Base-by-base conservation (phyloP, 2,329 filamentous ascomycete genomes). In the Pyrenochaeta sp. region DNA sequence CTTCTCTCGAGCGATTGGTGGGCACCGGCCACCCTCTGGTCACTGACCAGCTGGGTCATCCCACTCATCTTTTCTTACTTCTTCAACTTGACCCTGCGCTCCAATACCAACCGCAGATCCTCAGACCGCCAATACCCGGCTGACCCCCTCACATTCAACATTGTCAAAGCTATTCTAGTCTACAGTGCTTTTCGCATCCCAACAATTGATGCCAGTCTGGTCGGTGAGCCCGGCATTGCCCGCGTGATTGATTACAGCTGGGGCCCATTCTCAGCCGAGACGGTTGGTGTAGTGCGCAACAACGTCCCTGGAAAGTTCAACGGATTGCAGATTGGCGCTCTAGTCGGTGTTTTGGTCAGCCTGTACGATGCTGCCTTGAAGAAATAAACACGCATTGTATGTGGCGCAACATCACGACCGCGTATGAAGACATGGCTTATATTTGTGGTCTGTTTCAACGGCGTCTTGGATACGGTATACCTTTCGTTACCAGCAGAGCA, bases 61-160 rank as follows among this genome's bases (percentile, higher is more conserved):
- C 94, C 94, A 1, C 79, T 88, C 44, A 58, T 90, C 29, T 81
- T 87, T 36, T 91, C 90, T 21, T 98, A 95, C 80, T 96, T 97
- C 74, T 90, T 96, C 84, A 98, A 98, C 77, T 77, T 97, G 68
- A 91, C 88, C 33, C 77, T 85, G 47, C 81, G 83, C 36, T 79
- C 81, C 18, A 83, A 80, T 66, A 81, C 63, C 52, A 79, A 73
- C 66, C 75, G 73, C 70, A 74, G 75, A 55, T 74, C 75, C 15
- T 67, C 70, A 2, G 75, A 73, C 47, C 68, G 74, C 17, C 83
- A 86, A 60, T 87, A 88, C 60, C 79, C 82, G 5, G 87, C 94
- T 60, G 95, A 99, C 73, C 93, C 93, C 3, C 79, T 98, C 71
- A 90, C 89, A 18, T 99, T 96, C 79, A 96, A 93, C 79, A 87